Evolutionary conservation across 805 yeast genomes (phyloP), one percentile per base, ranked within the genome.

Genomic region (Osmozyma mogii): DNA sequence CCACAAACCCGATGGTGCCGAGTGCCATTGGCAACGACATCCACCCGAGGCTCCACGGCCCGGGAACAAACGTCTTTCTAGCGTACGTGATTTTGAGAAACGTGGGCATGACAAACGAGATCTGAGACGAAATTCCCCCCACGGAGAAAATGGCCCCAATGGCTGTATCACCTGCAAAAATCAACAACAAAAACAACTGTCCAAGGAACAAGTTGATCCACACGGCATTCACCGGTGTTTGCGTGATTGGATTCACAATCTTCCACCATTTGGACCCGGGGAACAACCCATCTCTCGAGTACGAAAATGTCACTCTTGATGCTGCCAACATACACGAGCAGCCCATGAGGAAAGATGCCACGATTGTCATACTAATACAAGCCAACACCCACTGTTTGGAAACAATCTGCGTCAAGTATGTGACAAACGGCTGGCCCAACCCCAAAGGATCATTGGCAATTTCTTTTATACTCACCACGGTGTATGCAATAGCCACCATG

Each of bases 61-160:
- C 85, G 2, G 72, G 73, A 38, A 56, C 56, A 57, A 78, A 78
- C 1, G 60, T 52, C 22, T 65, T 56, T 33, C 70, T 54, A 3
- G 76, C 68, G 43, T 68, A 70, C 4, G 78, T 68, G 43, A 74
- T 68, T 46, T 75, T 71, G 34, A 78, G 62, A 6, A 72, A 44
- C 12, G 77, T 72, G 9, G 85, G 85, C 41, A 73, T 58, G n/a
- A 72, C 65, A 54, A 78, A 78, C 3, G 84, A 77, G 34, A 78
- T 65, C 44, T 76, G 76, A 1, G 80, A 72, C 9, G 80, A 71
- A 44, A 78, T 76, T 25, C 83, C 84, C 18, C 83, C 82, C 27
- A 78, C 81, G 2, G 83, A 75, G 56, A 78, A 78, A 36, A 77
- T 75, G 24, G 85, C 85, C 17, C 70, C 76, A 40, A 78, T 73